phyloP scores from a whole-genome alignment of 345 rosid species.

The Syzygium oleosum region DNA sequence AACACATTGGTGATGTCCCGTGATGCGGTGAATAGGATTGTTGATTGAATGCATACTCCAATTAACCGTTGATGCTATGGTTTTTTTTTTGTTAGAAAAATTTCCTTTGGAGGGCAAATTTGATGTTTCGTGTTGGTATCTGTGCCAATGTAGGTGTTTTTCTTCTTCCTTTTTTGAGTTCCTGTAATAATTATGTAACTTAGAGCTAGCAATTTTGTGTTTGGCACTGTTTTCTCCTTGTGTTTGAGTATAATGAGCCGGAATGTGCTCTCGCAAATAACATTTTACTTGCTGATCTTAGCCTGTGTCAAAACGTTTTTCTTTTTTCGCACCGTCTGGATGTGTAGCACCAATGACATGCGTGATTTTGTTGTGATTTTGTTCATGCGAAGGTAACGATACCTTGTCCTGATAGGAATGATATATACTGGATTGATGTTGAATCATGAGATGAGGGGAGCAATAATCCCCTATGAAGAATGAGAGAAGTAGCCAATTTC shows the following conservation, averaged over 20 bases:
- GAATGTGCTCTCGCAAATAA: neutral
- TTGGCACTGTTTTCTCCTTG: neutral
- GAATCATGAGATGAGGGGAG: neutral
- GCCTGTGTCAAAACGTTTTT: neutral
- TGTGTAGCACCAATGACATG: neutral
- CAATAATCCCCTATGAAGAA: neutral
- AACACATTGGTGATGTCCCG: constrained; percentile 91
- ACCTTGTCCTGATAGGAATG: neutral
- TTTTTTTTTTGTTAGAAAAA: neutral
- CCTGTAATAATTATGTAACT: neutral
- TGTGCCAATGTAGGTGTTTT: neutral
- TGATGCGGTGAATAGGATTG: constrained; percentile 70
- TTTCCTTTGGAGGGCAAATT: neutral
- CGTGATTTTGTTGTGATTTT: neutral
- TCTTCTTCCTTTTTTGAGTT: neutral
- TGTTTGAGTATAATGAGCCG: neutral
- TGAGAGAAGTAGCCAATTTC: neutral
- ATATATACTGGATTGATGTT: neutral
- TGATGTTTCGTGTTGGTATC: neutral
- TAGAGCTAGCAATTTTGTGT: neutral
- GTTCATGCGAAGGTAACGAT: neutral
- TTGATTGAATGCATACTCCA: constrained; percentile 73
- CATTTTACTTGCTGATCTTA: neutral
- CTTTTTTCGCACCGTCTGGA: neutral
- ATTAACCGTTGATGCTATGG: constrained; percentile 48